Percentiles rank a stretch among this genome's conserved stretches.
phyloP scores from a whole-genome alignment of 208 protist species.

The Acanthamoeba triangularis region DNA sequence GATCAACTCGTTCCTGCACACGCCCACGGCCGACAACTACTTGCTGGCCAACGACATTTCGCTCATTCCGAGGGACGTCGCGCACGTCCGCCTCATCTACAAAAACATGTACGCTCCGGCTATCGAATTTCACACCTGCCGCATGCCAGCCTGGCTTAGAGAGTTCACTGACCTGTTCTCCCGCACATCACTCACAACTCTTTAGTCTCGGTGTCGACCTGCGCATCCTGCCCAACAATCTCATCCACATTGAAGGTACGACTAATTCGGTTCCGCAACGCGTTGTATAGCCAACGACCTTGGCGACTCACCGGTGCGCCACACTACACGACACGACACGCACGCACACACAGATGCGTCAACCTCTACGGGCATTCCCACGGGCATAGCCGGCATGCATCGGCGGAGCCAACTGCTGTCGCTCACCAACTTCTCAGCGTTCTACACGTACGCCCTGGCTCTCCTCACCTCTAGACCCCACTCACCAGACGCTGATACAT shows the following conservation, averaged over 20 bases:
- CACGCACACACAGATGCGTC: not conserved
- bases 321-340: not conserved
- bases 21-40: slow-evolving; percentile 13
- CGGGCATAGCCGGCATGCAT: not conserved
- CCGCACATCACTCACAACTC: not conserved
- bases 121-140: not conserved
- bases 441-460: not conserved
- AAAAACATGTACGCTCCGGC: slow-evolving; percentile 54
- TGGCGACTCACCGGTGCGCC: not conserved
- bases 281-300: not conserved
- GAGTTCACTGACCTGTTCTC: not conserved
- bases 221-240: slow-evolving; percentile 25
- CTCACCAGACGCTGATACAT: too few species aligned
- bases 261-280: too few species aligned
- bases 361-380: not conserved
- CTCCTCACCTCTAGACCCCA: not conserved
- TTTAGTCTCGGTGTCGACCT: slow-evolving; percentile 47
- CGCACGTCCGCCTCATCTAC: slow-evolving; percentile 58
- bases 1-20: slow-evolving; percentile 48
- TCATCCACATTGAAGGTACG: slow-evolving; percentile 61
- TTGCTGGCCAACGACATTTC: slow-evolving; percentile 29
- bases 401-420: not conserved
- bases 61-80: slow-evolving; percentile 48
- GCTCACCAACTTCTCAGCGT: slow-evolving; percentile 28
- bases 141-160: too few species aligned